These are phyloP conservation scores for Citropsis articulata DNA, from an alignment of 345 rosid genomes.

Conservation along the genomic window DNA sequence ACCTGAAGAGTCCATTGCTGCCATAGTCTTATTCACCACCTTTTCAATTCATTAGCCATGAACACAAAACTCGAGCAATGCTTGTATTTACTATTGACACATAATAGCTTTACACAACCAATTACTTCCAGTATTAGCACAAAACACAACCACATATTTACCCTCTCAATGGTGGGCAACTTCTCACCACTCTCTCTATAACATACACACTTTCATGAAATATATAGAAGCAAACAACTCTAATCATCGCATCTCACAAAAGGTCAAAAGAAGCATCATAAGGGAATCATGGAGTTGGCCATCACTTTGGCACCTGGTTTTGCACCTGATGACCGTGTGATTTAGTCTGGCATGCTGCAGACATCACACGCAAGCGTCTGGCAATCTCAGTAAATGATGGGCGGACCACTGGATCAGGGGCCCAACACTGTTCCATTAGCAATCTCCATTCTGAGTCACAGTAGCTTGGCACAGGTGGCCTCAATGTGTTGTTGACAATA, in stretches of 20 bases:
- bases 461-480: constrained; percentile 66
- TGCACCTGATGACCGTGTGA: constrained; percentile 31
- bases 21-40: background rate
- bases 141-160: constrained; percentile 12
- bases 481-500: constrained; percentile 72
- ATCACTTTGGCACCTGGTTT: constrained; percentile 26
- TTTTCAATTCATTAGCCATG: background rate
- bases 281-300: background rate
- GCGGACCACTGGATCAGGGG: constrained; percentile 73
- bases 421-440: constrained; percentile 90
- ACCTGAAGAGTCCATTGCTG: background rate
- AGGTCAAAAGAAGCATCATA: background rate
- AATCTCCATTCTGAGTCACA: constrained; percentile 81
- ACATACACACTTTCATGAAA: constrained; percentile 6
- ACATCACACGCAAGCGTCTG: constrained; percentile 64
- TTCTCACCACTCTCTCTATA: constrained; percentile 9
- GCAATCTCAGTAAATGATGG: constrained; percentile 85
- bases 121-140: constrained; percentile 1
- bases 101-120: constrained; percentile 24
- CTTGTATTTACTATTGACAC: constrained; percentile 19
- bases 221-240: background rate
- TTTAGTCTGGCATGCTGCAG: constrained; percentile 46
- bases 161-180: constrained; percentile 16
- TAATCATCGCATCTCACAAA: background rate
- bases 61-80: constrained; percentile 9